A percentile compares a stretch with the other conserved stretches of the same genome.
phyloP scores from a whole-genome alignment of 352 stramenopile genomes.

The Globisporangium alternatum region DNA sequence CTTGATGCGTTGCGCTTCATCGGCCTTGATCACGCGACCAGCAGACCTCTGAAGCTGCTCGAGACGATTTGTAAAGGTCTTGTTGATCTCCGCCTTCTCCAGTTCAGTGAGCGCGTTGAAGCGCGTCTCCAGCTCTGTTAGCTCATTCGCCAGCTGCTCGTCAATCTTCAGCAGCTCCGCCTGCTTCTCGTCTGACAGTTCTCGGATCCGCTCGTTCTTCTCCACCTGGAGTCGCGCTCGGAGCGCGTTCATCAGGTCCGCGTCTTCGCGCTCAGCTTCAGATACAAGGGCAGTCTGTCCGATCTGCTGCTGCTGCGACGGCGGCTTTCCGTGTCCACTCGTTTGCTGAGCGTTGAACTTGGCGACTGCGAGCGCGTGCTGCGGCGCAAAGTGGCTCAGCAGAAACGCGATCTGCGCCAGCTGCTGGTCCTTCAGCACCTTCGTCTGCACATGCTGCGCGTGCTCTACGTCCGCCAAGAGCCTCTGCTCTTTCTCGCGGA shows the following conservation, averaged over 20 bases:
- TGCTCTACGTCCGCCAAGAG: constrained; percentile 28
- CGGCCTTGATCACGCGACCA: constrained; percentile 6
- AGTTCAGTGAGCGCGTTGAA: constrained; percentile 26
- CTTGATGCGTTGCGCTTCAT: constrained; percentile 4
- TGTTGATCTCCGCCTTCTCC: constrained; percentile 36
- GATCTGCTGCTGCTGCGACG: constrained; percentile 19
- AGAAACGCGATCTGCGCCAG: constrained; percentile 45
- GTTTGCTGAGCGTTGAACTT: not conserved
- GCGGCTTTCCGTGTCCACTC: not conserved
- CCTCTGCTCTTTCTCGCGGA: constrained; percentile 33
- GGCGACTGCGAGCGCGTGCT: constrained; percentile 22
- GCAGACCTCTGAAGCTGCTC: not conserved
- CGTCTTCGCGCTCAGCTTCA: constrained; percentile 19
- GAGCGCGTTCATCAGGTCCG: constrained; percentile 46
- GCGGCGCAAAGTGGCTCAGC: constrained; percentile 35
- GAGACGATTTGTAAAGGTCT: constrained; percentile 24
- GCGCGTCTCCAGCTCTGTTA: constrained; percentile 6
- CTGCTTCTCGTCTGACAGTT: constrained; percentile 40
- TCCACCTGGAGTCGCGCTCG: constrained; percentile 49
- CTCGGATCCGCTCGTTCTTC: constrained; percentile 37
- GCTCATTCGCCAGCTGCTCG: constrained; percentile 12
- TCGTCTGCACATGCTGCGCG: constrained; percentile 21
- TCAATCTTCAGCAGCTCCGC: constrained; percentile 25
- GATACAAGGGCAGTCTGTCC: constrained; percentile 8
- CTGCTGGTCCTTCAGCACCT: constrained; percentile 41